Percentiles rank a stretch among this genome's conserved stretches.
phyloP scores from a whole-genome alignment of 2,329 filamentous ascomycete genomes.

The Phyllosticta citribraziliensis region DNA sequence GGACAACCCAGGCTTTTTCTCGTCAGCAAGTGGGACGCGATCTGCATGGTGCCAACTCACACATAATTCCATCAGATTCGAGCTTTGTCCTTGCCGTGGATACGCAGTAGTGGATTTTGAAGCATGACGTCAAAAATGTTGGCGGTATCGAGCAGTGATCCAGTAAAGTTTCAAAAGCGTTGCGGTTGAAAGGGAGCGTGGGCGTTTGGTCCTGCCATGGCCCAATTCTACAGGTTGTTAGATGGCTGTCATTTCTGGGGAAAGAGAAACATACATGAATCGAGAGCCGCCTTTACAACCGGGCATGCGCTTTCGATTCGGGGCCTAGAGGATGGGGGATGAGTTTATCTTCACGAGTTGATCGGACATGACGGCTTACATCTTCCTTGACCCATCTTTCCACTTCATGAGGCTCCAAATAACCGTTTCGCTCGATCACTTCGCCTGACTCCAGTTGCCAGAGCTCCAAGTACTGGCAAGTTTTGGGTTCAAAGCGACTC shows the following conservation, averaged over 20 bases:
- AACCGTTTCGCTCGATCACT: neutral
- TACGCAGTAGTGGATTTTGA: neutral
- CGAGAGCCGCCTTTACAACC: neutral
- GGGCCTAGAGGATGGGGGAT: neutral
- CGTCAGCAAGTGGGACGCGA: neutral
- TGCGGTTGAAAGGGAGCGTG: neutral
- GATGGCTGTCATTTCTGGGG: neutral
- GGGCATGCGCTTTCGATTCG: neutral
- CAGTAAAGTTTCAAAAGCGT: neutral
- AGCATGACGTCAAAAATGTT: neutral
- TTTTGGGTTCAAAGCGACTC: neutral
- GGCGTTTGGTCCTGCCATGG: neutral
- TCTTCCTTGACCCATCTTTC: neutral
- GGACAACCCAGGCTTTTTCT: neutral
- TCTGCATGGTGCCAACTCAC: neutral
- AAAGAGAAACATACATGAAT: neutral
- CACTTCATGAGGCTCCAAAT: neutral
- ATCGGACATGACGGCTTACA: neutral
- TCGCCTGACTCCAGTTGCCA: neutral
- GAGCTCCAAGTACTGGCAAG: neutral
- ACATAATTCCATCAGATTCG: neutral
- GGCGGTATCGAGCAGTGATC: neutral
- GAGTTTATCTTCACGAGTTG: neutral
- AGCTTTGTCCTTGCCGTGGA: neutral
- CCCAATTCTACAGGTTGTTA: neutral